phyloP scores from a whole-genome alignment of 2,329 filamentous ascomycete species.

The Diaporthe helianthi region DNA sequence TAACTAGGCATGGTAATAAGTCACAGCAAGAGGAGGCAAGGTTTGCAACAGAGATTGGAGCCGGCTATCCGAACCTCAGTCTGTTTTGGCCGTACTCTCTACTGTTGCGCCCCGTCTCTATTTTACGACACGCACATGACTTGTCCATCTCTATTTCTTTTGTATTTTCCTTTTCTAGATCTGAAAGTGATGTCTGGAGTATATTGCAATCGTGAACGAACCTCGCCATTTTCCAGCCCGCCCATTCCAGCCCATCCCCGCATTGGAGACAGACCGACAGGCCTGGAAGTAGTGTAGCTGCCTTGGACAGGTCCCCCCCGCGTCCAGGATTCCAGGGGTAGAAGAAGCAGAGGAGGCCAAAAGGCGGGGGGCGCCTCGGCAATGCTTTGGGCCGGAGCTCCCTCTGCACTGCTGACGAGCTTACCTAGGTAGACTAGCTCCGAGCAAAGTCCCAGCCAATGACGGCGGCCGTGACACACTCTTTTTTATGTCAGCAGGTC shows the following conservation, averaged over 20 bases:
- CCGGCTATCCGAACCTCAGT: not conserved
- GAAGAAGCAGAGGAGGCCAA: constrained; percentile 3
- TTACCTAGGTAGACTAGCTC: constrained; percentile 2
- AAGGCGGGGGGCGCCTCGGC: constrained; percentile 28
- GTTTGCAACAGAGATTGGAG: not conserved
- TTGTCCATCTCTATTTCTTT: not conserved
- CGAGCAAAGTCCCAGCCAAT: not conserved
- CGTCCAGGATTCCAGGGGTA: constrained; percentile 3
- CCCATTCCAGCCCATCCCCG: constrained; percentile 11
- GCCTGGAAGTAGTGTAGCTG: not conserved
- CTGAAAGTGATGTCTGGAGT: constrained; percentile 1
- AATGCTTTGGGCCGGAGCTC: constrained; percentile 15
- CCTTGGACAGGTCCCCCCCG: not conserved
- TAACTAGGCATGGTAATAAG: not conserved
- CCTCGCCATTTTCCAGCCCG: not conserved
- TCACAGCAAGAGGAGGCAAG: not conserved
- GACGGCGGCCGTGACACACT: not conserved
- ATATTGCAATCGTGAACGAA: not conserved
- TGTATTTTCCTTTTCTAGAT: not conserved
- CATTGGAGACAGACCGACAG: constrained; percentile 3
- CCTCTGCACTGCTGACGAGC: not conserved
- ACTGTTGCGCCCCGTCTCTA: not conserved
- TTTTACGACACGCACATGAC: not conserved
- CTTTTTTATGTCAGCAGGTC: constrained; percentile 15
- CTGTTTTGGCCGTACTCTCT: no score